Conservation (phyloP, 495 filamentous ascomycete genomes). For the Neurospora sp. region DNA sequence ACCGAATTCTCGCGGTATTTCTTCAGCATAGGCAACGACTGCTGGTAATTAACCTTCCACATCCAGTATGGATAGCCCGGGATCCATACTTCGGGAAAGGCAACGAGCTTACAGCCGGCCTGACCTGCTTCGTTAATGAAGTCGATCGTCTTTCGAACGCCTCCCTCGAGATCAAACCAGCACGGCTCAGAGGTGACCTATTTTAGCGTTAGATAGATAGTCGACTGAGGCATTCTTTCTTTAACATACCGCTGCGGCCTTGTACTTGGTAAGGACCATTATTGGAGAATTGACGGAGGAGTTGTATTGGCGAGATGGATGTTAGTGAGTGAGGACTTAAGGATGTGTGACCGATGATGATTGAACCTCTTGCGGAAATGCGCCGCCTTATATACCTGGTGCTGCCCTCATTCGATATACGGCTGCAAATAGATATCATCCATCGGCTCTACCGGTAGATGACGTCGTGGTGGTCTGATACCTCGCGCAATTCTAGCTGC, state of each 20-base stretch:
- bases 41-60: background rate
- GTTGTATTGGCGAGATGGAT: background rate
- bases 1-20: background rate
- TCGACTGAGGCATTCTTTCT: background rate
- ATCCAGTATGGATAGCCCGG: background rate
- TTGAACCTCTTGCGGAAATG: background rate
- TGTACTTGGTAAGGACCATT: background rate
- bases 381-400: background rate
- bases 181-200: background rate
- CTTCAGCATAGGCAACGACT: background rate
- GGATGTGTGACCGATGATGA: background rate
- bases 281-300: background rate
- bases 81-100: background rate
- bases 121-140: background rate
- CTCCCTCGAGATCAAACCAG: background rate
- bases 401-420: background rate
- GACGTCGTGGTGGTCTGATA: no score
- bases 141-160: background rate
- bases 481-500: background rate
- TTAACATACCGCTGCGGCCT: background rate
- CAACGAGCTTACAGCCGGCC: background rate
- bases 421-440: no score
- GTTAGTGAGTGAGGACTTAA: background rate
- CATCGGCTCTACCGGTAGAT: no score
- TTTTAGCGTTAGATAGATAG: background rate